Evolutionary conservation across 495 filamentous ascomycete species (phyloP).

Genomic region (Xylaria acuta): DNA sequence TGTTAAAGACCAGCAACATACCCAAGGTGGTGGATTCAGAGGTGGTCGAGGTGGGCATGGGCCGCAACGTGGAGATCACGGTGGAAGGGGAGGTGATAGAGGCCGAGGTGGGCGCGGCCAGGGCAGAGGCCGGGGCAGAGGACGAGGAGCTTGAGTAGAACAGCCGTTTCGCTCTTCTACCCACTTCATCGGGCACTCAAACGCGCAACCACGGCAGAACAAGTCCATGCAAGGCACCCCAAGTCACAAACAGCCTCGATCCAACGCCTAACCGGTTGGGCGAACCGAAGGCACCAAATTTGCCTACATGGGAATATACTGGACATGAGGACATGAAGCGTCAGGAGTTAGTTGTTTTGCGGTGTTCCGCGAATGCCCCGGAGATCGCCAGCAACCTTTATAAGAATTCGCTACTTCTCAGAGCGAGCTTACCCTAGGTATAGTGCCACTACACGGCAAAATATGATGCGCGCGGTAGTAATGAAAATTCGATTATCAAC

Average conservation of each 20-base stretch:
- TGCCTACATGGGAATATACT: neutral
- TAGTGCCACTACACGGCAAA: neutral
- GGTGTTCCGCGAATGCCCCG: neutral
- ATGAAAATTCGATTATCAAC: neutral
- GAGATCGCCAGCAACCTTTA: neutral
- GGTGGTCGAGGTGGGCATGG: constrained; percentile 71
- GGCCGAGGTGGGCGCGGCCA: constrained; percentile 60
- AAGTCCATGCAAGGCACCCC: neutral
- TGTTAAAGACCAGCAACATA: constrained; percentile 88
- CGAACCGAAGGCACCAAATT: neutral
- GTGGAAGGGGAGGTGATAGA: constrained; percentile 61
- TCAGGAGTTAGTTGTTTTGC: neutral
- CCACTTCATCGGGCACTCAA: neutral
- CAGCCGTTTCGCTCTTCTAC: neutral
- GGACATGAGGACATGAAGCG: neutral
- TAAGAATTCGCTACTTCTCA: neutral
- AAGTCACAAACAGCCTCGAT: neutral
- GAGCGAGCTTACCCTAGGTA: neutral
- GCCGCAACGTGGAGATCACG: constrained; percentile 66
- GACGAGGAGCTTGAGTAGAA: constrained; percentile 43
- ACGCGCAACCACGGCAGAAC: neutral
- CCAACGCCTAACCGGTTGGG: neutral
- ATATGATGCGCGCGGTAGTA: neutral
- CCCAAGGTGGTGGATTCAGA: constrained; percentile 62
- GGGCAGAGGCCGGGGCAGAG: constrained; percentile 60